A percentile compares a stretch with the other conserved stretches of the same genome.
phyloP scores from a whole-genome alignment of 495 filamentous ascomycete genomes.

The Cercophora samala region DNA sequence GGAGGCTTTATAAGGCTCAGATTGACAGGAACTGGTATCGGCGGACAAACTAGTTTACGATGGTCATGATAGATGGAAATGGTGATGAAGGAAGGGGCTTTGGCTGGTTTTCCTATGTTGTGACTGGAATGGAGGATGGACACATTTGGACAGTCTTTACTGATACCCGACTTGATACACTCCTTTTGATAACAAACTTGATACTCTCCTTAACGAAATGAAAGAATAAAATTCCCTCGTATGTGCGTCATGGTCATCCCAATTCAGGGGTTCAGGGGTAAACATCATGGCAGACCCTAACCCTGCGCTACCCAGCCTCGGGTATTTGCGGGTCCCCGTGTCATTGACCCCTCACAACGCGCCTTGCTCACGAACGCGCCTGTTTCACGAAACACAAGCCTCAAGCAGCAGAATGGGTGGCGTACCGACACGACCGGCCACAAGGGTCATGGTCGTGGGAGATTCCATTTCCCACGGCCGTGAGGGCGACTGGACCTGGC shows the following conservation, averaged over 20 bases:
- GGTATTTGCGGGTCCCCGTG: background rate
- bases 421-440: background rate
- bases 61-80: no score
- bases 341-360: background rate
- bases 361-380: background rate
- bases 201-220: no score
- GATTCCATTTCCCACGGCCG: slow-evolving; percentile 41
- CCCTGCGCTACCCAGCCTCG: background rate
- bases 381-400: background rate
- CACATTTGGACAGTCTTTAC: no score
- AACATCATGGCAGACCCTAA: background rate
- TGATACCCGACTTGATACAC: background rate
- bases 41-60: no score
- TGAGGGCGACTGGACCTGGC: slow-evolving; percentile 41
- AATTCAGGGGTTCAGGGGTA: background rate
- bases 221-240: no score
- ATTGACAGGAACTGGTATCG: no score
- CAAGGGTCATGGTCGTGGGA: slow-evolving; percentile 36
- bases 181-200: background rate
- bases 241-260: no score
- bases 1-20: no score
- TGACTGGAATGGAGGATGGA: background rate
- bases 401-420: background rate
- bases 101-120: no score
- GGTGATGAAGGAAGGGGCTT: no score